Base-by-base conservation (phyloP, 169 alveolate genomes). In the Cryptosporidium xiaoi region DNA sequence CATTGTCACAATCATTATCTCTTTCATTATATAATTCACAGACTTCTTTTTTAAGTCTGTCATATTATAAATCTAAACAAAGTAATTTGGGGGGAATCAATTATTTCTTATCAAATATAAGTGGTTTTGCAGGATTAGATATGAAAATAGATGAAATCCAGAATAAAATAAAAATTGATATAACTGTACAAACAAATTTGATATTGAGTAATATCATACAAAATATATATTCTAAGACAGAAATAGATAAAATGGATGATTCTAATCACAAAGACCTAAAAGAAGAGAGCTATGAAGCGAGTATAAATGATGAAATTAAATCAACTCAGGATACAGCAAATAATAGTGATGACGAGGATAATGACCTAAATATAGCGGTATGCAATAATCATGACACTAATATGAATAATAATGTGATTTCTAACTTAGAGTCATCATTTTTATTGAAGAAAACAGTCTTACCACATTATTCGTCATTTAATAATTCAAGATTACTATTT, bases 121-220 rank as follows among this genome's bases (percentile, higher is more conserved):
- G 84, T 34, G 48, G 66, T 55, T 71, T 71, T 71, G 84, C 84
- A 24, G 84, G 84, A 6, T n/a, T 71, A 2, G 69, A 71, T 13
- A 71, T 71, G 66, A 71, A 27, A 31, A 18, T 71, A 6, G 51
- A 71, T 33, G 51, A 71, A 0, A 31, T 15, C 2, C 40, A n/a
- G 15, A 33, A 31, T 15, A 71, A 3, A 55, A 33, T 71, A 20
- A 55, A 48, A 10, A 55, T 34, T 27, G 53, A 55, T 18, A 36
- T 71, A 53, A 71, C 84, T 36, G 34, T 71, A 56, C 84, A 71
- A 18, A 62, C 64, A 31, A 44, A 20, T 20, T 31, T 20, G 10
- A 55, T 71, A 5, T 4, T 71, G 27, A 53, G 58, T 53, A 51
- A 34, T 5, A 16, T 71, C 10, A 33, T 7, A 8, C 46, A 58